A percentile compares a stretch with the other conserved stretches of the same genome.
Conservation (phyloP, 148 eudicot genomes). For the Vaccinium vitisidaea region DNA sequence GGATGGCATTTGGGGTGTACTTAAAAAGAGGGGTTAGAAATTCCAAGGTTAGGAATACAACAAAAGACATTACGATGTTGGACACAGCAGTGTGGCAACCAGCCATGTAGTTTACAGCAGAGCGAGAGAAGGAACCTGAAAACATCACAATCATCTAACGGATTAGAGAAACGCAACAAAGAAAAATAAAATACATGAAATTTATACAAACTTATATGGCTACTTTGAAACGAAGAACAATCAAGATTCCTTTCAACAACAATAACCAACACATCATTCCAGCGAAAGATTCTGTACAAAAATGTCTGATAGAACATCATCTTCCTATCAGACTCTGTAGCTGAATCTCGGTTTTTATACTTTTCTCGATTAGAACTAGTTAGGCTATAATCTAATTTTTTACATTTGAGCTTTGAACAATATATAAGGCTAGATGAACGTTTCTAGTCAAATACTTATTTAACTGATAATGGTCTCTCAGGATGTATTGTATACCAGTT, state of each 20-base stretch:
- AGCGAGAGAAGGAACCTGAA: conserved; percentile 91
- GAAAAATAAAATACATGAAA: background rate
- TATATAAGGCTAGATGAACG: background rate
- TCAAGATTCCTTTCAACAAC: background rate
- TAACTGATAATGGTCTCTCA: background rate
- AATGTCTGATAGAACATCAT: background rate
- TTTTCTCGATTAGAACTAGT: background rate
- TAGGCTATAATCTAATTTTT: background rate
- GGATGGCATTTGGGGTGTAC: conserved; percentile 29
- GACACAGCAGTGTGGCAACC: conserved; percentile 88
- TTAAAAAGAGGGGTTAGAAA: conserved; percentile 54
- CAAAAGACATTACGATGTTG: conserved; percentile 70
- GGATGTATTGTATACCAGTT: background rate
- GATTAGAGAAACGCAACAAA: background rate
- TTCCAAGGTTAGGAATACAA: conserved; percentile 60
- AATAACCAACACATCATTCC: background rate
- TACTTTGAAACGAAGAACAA: background rate
- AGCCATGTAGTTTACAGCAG: conserved; percentile 91
- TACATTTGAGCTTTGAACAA: background rate
- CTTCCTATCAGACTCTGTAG: background rate
- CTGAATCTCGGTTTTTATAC: background rate
- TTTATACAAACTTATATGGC: background rate
- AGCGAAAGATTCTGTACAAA: background rate
- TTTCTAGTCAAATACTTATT: background rate
- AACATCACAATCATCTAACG: background rate